Base-by-base conservation (phyloP, 352 stramenopile species). In the Phytopythium boreale region DNA sequence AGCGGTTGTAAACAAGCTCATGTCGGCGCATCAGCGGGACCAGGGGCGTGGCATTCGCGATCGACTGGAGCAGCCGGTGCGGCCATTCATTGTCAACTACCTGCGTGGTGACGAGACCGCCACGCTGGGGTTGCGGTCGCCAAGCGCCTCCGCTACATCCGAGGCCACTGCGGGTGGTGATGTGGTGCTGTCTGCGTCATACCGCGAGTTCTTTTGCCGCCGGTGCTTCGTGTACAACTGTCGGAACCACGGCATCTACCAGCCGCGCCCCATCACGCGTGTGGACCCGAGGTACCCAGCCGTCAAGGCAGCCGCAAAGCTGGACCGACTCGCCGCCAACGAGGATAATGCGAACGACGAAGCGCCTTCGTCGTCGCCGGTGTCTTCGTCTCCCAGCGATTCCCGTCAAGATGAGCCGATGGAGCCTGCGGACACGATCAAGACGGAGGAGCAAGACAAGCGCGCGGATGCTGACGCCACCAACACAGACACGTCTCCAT, bases 221-320 rank as follows among this genome's bases (percentile, higher is more conserved):
- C 80, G 76, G n/a, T 95, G 87, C 68, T 89, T 77, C 56, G 49
- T 63, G 43, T 95, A 90, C 74, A 91, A 86, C 59, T 95, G 87
- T 62, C 68, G 80, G 62, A 76, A 88, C 34, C 87, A 95, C 64
- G 84, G 83, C 19, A 66, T 76, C 47, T 63, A 80, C 10, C 82
- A 91, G 59, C 81, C 83, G 12, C 43, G 72, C 27, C 68, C 81
- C 10, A 47, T 67, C 26, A 65, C 78, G 47, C 81, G 83, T 9
- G 68, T 71, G 1, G 83, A 94, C 61, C 85, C 85, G 5, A 67
- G 60, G 8, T 85, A 89, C 66, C 85, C 85, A 0, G 6, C 62
- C 0, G 75, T 89, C 19, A 89, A 88, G 59, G 74, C 72, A 34
- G 61, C 73, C 15, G 51, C 64, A n/a, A 75, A 74, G 43, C 59